A percentile compares a stretch with the other conserved stretches of the same genome.
These are phyloP conservation scores for Sequoiadendron giganteum DNA, from an alignment of 75 land plant genomes.

Conservation along the genomic window DNA sequence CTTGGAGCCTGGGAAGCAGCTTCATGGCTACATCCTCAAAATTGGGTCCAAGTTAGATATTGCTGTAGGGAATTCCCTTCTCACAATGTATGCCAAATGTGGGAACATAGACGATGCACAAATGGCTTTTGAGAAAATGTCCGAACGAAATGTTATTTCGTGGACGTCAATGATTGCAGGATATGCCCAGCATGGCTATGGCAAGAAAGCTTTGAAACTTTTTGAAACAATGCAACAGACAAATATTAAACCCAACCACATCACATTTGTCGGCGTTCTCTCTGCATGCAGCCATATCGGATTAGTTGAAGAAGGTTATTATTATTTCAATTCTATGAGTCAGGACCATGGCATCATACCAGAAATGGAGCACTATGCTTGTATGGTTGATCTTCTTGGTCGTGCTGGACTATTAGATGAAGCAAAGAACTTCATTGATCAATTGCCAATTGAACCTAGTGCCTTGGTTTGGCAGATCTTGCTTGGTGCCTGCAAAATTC, in stretches of 20 bases:
- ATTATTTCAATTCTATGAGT: constrained; percentile 39
- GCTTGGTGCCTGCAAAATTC: constrained; percentile 46
- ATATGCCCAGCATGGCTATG: constrained; percentile 40
- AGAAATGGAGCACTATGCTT: constrained; percentile 37
- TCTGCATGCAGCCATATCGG: constrained; percentile 56
- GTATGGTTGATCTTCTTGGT: constrained; percentile 58
- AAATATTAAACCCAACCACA: constrained; percentile 32
- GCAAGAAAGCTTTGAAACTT: constrained; percentile 24
- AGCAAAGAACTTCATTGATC: constrained; percentile 29
- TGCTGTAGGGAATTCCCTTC: constrained; percentile 40
- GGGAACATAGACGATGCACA: constrained; percentile 32
- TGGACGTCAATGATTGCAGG: constrained; percentile 50
- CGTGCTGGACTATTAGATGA: constrained; percentile 46
- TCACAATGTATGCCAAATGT: constrained; percentile 67
- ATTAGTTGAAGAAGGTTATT: constrained; percentile 34
- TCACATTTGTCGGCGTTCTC: constrained; percentile 47
- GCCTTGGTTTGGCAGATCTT: constrained; percentile 33
- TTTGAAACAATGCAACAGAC: constrained; percentile 45
- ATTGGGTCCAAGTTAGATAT: constrained; percentile 20
- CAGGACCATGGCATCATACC: constrained; percentile 14
- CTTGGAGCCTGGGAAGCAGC: constrained; percentile 34
- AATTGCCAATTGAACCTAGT: constrained; percentile 37
- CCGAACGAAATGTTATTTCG: constrained; percentile 37
- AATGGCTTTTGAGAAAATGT: constrained; percentile 22
- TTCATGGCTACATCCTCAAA: constrained; percentile 39